Base-by-base conservation (phyloP, 2,329 filamentous ascomycete species). In the Colletotrichum sp. region DNA sequence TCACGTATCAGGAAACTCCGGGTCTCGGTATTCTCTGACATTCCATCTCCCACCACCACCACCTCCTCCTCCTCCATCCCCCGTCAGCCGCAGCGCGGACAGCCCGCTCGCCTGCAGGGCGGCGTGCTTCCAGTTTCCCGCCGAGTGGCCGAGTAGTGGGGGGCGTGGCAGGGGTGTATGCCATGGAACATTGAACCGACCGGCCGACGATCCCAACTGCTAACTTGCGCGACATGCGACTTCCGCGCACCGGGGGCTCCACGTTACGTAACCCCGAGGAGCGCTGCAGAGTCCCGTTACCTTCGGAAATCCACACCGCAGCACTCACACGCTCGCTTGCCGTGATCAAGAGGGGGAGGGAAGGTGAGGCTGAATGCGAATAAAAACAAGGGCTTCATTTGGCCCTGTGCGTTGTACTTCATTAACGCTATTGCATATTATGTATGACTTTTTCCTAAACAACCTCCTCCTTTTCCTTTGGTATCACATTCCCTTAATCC, bases 401-500 rank as follows among this genome's bases (percentile, higher is more conserved):
- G 69, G 36, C 27, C 63, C 30, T n/a, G 30, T n/a, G 55, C 32
- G 64, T 68, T 13, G 48, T 59, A 9, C 68, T 73, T 75, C 73
- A 73, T 75, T 19, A 75, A 72, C 44, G 73, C 73, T 75, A 73
- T 48, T 39, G 44, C n/a, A 57, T 60, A 75, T 68, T 65, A 75
- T 73, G 11, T 73, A 75, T 60, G 22, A 16, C 32, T 57, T 75
- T 73, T 75, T 52, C 34, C 27, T n/a, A 44, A 52, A 63, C 44
- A 34, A 11, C 70, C 44, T 28, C 28, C 30, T 19, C 59, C 34
- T 68, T 48, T 64, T 52, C 19, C 55, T 22, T n/a, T 63, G 32
- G 32, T 60, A 64, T 57, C 63, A 36, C 30, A 44, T 30, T 48
- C 30, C 28, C 44, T 84, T 92, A 96, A 82, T 98, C 95, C 87